Evolutionary conservation across 306 rosid species (phyloP).

Genomic region (Cyclanthera cordifolia): DNA sequence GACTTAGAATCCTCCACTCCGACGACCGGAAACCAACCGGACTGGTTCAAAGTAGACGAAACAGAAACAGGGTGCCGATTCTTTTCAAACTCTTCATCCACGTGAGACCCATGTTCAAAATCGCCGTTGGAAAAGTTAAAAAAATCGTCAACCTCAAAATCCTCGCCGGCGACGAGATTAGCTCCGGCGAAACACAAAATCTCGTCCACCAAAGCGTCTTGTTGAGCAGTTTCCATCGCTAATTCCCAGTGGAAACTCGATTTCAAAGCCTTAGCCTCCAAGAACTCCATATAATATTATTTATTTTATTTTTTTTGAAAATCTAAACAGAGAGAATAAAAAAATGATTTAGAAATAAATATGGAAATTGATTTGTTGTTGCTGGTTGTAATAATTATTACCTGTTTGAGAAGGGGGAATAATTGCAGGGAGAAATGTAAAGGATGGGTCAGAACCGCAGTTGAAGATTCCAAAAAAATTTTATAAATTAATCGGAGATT

Average conservation of each 20-base stretch:
- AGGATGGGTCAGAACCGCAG: conserved; percentile 21
- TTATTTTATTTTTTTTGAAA: conserved; percentile 12
- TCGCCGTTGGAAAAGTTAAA: conserved; percentile 58
- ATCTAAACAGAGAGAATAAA: conserved; percentile 14
- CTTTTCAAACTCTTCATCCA: conserved; percentile 17
- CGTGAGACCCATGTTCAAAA: conserved; percentile 29
- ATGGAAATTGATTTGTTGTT: neutral
- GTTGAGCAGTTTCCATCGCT: conserved; percentile 29
- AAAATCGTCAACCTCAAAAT: conserved; percentile 69
- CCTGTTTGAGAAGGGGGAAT: neutral
- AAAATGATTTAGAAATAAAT: neutral
- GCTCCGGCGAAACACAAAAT: conserved; percentile 18
- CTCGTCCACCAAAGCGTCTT: conserved; percentile 31
- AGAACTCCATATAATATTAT: conserved; percentile 68
- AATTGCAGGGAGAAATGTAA: conserved; percentile 8
- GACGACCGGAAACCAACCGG: conserved; percentile 19
- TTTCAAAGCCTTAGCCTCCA: conserved; percentile 56
- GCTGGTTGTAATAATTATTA: neutral
- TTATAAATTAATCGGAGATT: neutral
- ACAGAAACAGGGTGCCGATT: conserved; percentile 29
- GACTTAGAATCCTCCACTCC: conserved; percentile 30
- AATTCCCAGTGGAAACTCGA: conserved; percentile 53
- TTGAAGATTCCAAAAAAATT: conserved; percentile 1
- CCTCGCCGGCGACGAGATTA: conserved; percentile 43
- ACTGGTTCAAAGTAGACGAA: conserved; percentile 31